A percentile compares a stretch with the other conserved stretches of the same genome.
These are phyloP conservation scores for Fomes fomentarius DNA, from an alignment of 1,284 basidiomycete species.

Conservation along the genomic window DNA sequence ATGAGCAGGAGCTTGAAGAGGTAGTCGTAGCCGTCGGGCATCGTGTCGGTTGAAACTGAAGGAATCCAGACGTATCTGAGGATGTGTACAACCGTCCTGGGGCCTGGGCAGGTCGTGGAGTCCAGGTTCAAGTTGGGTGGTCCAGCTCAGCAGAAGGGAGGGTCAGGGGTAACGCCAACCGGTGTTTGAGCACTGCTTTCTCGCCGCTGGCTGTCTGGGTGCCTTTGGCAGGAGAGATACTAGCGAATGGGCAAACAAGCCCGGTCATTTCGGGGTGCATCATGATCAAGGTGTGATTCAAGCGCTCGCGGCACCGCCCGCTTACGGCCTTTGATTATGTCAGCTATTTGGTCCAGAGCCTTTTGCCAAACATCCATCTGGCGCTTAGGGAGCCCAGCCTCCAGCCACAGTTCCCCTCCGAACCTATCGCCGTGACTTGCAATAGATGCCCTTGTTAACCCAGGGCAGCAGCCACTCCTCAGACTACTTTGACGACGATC, in stretches of 20 bases:
- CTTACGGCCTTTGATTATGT: conserved; percentile 1
- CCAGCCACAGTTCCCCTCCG: no score
- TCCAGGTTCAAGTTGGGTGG: background rate
- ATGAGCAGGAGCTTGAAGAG: conserved; percentile 95
- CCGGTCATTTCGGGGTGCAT: conserved; percentile 1
- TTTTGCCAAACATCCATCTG: conserved; percentile 25
- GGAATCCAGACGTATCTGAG: background rate
- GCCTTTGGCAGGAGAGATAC: background rate
- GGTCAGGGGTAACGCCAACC: no score
- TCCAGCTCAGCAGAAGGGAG: no score
- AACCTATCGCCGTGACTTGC: no score
- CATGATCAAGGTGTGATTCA: conserved; percentile 15
- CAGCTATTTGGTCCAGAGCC: conserved; percentile 22
- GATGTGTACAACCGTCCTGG: no score
- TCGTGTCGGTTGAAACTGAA: conserved; percentile 34
- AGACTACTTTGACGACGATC: conserved; percentile 62
- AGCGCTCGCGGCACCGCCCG: background rate
- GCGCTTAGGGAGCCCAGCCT: no score
- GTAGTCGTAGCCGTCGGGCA: conserved; percentile 95
- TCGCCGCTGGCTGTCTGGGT: no score
- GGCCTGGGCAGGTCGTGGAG: no score
- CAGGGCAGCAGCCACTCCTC: conserved; percentile 41
- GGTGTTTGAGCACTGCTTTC: no score
- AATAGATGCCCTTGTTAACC: conserved; percentile 17
- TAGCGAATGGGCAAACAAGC: background rate